Evolutionary conservation across 768 basidiomycete species (phyloP).

Genomic region (Agaricus subrufescens): DNA sequence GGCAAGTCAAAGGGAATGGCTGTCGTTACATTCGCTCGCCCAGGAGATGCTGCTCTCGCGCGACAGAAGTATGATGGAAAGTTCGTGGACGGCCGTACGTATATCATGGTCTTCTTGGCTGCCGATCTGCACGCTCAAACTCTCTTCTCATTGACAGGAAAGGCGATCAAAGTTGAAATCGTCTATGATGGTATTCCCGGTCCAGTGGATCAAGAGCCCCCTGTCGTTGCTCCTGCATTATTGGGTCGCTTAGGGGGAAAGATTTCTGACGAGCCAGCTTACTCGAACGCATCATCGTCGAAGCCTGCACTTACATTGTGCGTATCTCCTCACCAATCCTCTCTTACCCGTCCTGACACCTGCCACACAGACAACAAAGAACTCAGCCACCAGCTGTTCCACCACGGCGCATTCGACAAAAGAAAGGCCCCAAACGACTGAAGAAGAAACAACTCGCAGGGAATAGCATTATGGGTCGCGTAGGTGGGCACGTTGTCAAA

Average conservation of each 20-base stretch:
- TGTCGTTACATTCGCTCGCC: constrained; percentile 59
- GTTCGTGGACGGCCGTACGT: constrained; percentile 62
- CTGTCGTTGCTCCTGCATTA: not conserved
- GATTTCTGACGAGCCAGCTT: constrained; percentile 1
- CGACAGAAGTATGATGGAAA: constrained; percentile 71
- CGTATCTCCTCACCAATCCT: not conserved
- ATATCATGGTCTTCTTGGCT: not conserved
- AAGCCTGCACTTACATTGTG: constrained; percentile 7
- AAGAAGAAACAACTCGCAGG: constrained; percentile 39
- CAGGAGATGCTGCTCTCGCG: constrained; percentile 59
- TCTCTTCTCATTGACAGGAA: constrained; percentile 33
- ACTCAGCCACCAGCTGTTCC: constrained; percentile 18
- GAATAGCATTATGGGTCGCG: not conserved
- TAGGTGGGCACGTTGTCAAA: not conserved
- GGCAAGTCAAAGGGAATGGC: constrained; percentile 81
- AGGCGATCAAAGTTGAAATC: constrained; percentile 63
- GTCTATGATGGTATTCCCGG: constrained; percentile 40
- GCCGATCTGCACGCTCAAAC: not conserved
- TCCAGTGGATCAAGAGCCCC: constrained; percentile 13
- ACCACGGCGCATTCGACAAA: constrained; percentile 41
- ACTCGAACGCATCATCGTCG: not conserved
- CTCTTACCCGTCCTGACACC: not conserved
- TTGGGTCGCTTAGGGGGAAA: constrained; percentile 11
- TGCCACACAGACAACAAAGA: constrained; percentile 8
- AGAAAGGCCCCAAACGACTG: constrained; percentile 72